phyloP scores from a whole-genome alignment of 306 rosid genomes.

The Vigna unguiculata region DNA sequence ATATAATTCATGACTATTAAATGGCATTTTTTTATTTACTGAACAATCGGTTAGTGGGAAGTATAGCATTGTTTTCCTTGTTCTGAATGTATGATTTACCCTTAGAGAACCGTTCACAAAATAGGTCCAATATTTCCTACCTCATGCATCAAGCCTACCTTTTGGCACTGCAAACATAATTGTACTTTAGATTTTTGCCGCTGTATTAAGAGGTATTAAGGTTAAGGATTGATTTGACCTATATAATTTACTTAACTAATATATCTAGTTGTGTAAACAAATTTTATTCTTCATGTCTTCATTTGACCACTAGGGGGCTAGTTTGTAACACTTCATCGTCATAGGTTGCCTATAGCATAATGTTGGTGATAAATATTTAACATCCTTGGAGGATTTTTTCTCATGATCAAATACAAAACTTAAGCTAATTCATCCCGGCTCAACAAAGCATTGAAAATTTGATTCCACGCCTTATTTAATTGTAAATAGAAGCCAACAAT shows the following conservation, averaged over 20 bases:
- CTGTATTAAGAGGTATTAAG: not conserved
- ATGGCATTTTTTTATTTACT: conserved; percentile 11
- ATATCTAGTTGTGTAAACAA: not conserved
- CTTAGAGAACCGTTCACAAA: not conserved
- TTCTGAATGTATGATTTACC: not conserved
- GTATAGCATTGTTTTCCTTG: not conserved
- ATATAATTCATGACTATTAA: not conserved
- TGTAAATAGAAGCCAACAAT: conserved; percentile 8
- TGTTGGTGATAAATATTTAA: not conserved
- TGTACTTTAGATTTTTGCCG: not conserved
- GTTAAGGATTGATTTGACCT: not conserved
- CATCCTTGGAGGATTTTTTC: not conserved
- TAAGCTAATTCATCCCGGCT: not conserved
- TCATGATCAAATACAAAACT: conserved; percentile 11
- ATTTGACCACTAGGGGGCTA: not conserved
- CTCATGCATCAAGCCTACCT: not conserved
- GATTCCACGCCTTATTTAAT: not conserved
- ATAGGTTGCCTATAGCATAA: not conserved
- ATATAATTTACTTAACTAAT: not conserved
- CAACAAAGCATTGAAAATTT: conserved; percentile 2
- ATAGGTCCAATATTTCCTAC: not conserved
- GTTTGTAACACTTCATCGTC: not conserved
- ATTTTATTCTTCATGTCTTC: not conserved
- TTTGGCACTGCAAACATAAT: not conserved
- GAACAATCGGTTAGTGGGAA: conserved; percentile 2